Evolutionary conservation across 768 basidiomycete genomes (phyloP).

Genomic region (Erythrobasidium yunnanense): DNA sequence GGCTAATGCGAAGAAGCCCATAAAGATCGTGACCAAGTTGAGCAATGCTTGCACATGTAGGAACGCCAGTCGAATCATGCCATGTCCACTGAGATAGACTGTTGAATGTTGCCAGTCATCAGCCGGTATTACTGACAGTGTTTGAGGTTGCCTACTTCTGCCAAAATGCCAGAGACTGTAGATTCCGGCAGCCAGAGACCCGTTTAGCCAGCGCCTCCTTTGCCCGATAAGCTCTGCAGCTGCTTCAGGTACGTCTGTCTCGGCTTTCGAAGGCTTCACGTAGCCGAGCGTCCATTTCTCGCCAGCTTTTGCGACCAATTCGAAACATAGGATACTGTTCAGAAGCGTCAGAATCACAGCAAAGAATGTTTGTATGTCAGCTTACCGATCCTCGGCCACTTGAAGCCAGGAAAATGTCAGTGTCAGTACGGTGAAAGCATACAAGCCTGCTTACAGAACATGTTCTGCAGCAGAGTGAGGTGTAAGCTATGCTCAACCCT

Average conservation of each 20-base stretch:
- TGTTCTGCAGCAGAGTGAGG: slow-evolving; percentile 47
- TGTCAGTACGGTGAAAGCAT: too few relatives aligned
- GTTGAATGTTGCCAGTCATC: too few relatives aligned
- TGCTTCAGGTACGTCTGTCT: slow-evolving; percentile 48
- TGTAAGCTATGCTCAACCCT: neutral
- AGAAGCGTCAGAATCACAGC: neutral
- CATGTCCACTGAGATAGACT: slow-evolving; percentile 68
- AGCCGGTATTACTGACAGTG: too few relatives aligned
- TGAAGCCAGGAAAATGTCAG: too few relatives aligned
- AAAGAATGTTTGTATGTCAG: neutral
- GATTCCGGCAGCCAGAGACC: slow-evolving; percentile 58
- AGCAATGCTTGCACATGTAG: slow-evolving; percentile 87
- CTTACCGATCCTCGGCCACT: slow-evolving; percentile 61
- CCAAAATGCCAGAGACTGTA: slow-evolving; percentile 76
- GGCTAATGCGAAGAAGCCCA: slow-evolving; percentile 86
- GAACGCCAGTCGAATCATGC: slow-evolving; percentile 87
- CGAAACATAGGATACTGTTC: slow-evolving; percentile 83
- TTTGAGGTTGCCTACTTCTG: neutral
- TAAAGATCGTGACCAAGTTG: slow-evolving; percentile 69
- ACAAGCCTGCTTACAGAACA: slow-evolving; percentile 40
- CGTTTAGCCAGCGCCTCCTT: slow-evolving; percentile 91
- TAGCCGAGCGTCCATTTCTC: slow-evolving; percentile 77
- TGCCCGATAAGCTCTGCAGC: slow-evolving; percentile 87
- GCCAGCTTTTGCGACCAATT: slow-evolving; percentile 78
- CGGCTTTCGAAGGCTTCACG: slow-evolving; percentile 71